A percentile compares a stretch with the other conserved stretches of the same genome.
Evolutionary conservation across 2,329 filamentous ascomycete genomes (phyloP).

Genomic region (Annulohypoxylon truncatum): DNA sequence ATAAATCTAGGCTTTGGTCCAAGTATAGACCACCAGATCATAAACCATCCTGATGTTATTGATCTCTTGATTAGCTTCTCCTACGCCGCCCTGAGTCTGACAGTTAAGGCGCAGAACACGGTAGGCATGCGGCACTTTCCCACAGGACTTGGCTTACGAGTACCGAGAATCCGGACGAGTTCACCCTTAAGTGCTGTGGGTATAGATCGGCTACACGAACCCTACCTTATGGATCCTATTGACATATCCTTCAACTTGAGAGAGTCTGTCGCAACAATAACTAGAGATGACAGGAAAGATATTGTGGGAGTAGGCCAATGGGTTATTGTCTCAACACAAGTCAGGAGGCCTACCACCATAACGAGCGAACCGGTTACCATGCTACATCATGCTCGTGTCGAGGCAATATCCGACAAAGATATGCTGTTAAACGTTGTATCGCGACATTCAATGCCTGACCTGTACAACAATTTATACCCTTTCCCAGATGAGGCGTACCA

Average conservation of each 20-base stretch:
- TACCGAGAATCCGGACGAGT: slow-evolving; percentile 40
- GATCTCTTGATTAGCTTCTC: slow-evolving; percentile 88
- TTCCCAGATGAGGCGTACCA: not conserved
- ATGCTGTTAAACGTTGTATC: slow-evolving; percentile 40
- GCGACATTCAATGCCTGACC: slow-evolving; percentile 31
- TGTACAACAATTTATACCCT: not conserved
- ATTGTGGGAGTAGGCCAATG: slow-evolving; percentile 40
- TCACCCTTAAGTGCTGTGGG: not conserved
- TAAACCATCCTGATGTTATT: slow-evolving; percentile 82
- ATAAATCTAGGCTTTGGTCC: slow-evolving; percentile 87
- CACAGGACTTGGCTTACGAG: slow-evolving; percentile 50
- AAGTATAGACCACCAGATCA: slow-evolving; percentile 85
- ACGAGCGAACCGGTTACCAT: not conserved
- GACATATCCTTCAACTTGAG: slow-evolving; percentile 32
- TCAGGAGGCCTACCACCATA: no score
- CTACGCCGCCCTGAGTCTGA: slow-evolving; percentile 68
- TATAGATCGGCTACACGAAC: no score
- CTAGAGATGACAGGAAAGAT: not conserved
- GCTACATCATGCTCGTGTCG: slow-evolving; percentile 45
- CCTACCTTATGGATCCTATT: slow-evolving; percentile 40
- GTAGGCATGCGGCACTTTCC: slow-evolving; percentile 58
- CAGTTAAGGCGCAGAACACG: slow-evolving; percentile 32
- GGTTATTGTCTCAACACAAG: slow-evolving; percentile 40
- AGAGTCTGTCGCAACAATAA: slow-evolving; percentile 22
- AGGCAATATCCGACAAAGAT: not conserved